phyloP scores from a whole-genome alignment of 2,329 filamentous ascomycete genomes.

The Metarhizium brunneum region DNA sequence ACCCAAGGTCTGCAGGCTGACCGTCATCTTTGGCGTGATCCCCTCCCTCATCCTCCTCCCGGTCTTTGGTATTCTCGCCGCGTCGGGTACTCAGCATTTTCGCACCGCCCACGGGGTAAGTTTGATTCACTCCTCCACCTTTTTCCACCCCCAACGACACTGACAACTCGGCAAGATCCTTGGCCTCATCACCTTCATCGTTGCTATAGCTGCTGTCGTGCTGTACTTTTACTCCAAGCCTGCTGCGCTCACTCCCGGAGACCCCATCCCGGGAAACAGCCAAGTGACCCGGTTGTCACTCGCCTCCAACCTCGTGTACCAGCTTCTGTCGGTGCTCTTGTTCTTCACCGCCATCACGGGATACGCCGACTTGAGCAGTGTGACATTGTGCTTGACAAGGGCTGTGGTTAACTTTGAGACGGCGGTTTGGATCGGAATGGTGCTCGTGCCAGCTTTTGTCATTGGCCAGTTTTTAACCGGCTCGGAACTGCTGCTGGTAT shows the following conservation, averaged over 20 bases:
- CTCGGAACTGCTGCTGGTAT: conserved; percentile 11
- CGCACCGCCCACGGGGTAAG: conserved; percentile 20
- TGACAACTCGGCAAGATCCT: conserved; percentile 14
- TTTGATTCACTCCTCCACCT: not conserved
- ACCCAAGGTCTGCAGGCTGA: conserved; percentile 14
- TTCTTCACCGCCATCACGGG: conserved; percentile 15
- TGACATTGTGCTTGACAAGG: conserved; percentile 19
- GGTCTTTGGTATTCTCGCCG: conserved; percentile 17
- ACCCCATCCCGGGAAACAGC: not conserved
- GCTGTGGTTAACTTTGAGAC: conserved; percentile 16
- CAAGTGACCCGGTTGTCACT: not conserved
- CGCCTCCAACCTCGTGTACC: conserved; percentile 14
- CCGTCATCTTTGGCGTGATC: conserved; percentile 16
- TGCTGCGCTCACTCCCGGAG: not conserved
- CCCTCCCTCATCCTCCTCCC: conserved; percentile 16
- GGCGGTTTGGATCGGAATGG: conserved; percentile 15
- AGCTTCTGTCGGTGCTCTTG: conserved; percentile 16
- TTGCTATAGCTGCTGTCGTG: conserved; percentile 14
- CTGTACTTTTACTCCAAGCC: conserved; percentile 17
- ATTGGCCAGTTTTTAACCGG: conserved; percentile 13
- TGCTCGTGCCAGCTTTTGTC: conserved; percentile 13
- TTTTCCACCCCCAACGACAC: not conserved
- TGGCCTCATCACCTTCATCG: conserved; percentile 16
- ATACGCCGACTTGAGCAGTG: conserved; percentile 18
- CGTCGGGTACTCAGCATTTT: conserved; percentile 15